phyloP scores from a whole-genome alignment of 2,329 filamentous ascomycete species.

The Aspergillus flavus region DNA sequence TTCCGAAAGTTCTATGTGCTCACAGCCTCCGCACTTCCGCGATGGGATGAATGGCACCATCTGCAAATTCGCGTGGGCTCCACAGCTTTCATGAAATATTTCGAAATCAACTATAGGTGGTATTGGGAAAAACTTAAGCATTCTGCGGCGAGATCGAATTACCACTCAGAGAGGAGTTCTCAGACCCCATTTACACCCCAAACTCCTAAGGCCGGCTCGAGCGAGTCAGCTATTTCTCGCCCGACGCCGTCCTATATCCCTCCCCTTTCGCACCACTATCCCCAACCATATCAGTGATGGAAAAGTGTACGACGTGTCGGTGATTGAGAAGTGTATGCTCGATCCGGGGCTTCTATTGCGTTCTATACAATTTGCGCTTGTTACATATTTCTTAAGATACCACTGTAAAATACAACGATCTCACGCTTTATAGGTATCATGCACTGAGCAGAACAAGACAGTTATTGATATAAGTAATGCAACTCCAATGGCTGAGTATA shows the following conservation, averaged over 20 bases:
- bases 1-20: slow-evolving; percentile 38
- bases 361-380: neutral
- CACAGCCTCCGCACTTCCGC: slow-evolving; percentile 22
- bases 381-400: slow-evolving; percentile 1
- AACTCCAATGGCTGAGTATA: neutral
- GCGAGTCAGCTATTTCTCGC: neutral
- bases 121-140: slow-evolving; percentile 18
- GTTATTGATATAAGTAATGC: neutral
- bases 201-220: slow-evolving; percentile 11
- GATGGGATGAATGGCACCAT: slow-evolving; percentile 37
- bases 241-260: neutral
- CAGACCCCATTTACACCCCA: slow-evolving; percentile 18
- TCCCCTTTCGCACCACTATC: slow-evolving; percentile 8
- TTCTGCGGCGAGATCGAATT: neutral
- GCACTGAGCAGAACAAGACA: neutral
- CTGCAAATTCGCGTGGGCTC: slow-evolving; percentile 20
- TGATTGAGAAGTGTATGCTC: neutral
- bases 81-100: slow-evolving; percentile 17
- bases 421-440: neutral
- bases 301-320: neutral
- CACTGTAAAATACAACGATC: neutral
- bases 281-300: slow-evolving; percentile 21
- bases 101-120: slow-evolving; percentile 16
- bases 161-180: neutral
- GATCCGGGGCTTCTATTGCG: neutral